Base-by-base conservation (phyloP, 2,329 filamentous ascomycete genomes). In the Penicillium brasilianum region DNA sequence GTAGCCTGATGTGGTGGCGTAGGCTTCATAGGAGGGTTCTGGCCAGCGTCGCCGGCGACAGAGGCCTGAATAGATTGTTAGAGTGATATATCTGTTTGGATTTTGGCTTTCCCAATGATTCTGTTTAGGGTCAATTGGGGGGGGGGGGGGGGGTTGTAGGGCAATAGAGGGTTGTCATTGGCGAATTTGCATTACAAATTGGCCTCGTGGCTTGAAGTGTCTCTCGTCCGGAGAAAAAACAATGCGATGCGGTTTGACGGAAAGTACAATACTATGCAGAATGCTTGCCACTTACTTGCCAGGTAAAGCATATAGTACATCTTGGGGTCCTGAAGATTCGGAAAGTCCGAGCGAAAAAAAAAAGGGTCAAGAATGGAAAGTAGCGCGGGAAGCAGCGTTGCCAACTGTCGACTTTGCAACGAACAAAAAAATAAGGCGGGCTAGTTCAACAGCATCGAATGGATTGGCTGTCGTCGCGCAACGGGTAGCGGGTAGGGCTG, bases 11-110 rank as follows among this genome's bases (percentile, higher is more conserved):
- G 84, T 81, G 72, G 88, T 88, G 69, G 85, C 86, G 83, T 90
- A 92, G 72, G 89, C 89, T 80, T 95, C 90, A 84, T 96, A 98
- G 76, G 87, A 85, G 72, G 94, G 94, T 76, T 96, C 92, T 69
- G 88, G 88, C 94, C 94, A 98, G 79, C 92, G 91, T 78, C 94
- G 92, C 71, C 94, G 92, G 77, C 91, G 90, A 85, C 94, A 98
- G 74, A 97, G 89, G 81, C 93, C 94, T 98, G 76, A 62, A 55
- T 41, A 55, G 71, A 59, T 65, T 72, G 74, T 76, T 71, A 74
- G 25, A 34, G 1, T 1, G n/a, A 13, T 20, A 10, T 20, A 20
- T 28, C 36, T 51, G 1, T 18, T 39, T 39, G 32, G 0, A 8
- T 1, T 28, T 36, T 53, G 11, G n/a, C n/a, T 46, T 46, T 46